These are phyloP conservation scores for Penicillium crustosum DNA, from an alignment of 2,329 filamentous ascomycete genomes.

Conservation along the genomic window DNA sequence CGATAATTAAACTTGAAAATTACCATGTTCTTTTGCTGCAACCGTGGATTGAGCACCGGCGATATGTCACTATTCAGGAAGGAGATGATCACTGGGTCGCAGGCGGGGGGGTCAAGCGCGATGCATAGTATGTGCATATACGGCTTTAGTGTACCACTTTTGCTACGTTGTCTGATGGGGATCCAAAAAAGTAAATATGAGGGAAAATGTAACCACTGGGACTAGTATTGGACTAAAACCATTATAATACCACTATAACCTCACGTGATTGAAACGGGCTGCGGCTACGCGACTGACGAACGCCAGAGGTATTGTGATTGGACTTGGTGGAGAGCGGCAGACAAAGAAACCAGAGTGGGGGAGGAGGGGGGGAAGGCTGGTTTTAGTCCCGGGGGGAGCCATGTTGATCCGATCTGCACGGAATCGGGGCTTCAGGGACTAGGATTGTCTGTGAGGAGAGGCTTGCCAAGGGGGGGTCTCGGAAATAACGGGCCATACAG, in stretches of 20 bases:
- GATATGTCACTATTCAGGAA: neutral
- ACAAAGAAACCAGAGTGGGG: slow-evolving; percentile 9
- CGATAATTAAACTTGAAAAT: neutral
- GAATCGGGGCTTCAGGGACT: slow-evolving; percentile 20
- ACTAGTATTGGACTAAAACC: neutral
- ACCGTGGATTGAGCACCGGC: neutral
- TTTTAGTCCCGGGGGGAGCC: slow-evolving; percentile 12
- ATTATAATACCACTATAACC: neutral
- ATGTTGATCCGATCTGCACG: slow-evolving; percentile 29
- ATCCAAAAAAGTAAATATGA: no score
- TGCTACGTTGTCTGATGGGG: no score
- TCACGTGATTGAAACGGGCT: slow-evolving; percentile 21
- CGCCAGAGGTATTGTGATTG: slow-evolving; percentile 10
- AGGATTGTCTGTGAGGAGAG: slow-evolving; percentile 2
- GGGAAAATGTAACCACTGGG: neutral
- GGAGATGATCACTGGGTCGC: neutral
- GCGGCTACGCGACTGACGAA: slow-evolving; percentile 30
- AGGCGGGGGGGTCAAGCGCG: neutral
- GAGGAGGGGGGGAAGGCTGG: neutral
- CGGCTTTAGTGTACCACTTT: neutral
- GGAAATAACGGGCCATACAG: slow-evolving; percentile 12
- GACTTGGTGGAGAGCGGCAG: slow-evolving; percentile 8
- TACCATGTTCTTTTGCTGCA: neutral
- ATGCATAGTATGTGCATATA: neutral
- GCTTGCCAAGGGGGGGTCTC: slow-evolving; percentile 8